A percentile compares a stretch with the other conserved stretches of the same genome.
These are phyloP conservation scores for Fusarium sp. DNA, from an alignment of 2,329 filamentous ascomycete genomes.

Conservation along the genomic window DNA sequence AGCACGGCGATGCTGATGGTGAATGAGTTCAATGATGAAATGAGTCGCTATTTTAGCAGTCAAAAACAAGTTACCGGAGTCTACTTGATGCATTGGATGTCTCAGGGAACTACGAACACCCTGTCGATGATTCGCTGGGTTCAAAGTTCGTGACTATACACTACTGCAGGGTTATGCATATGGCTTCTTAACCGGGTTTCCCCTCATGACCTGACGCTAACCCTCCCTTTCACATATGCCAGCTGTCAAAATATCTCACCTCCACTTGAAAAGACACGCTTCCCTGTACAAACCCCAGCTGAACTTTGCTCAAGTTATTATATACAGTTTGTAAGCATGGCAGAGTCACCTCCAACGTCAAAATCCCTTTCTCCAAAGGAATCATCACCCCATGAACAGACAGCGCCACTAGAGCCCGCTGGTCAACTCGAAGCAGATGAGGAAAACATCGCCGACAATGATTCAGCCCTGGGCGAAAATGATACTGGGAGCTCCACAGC, in stretches of 20 bases:
- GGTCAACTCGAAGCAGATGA: conserved; percentile 11
- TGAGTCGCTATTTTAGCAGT: background rate
- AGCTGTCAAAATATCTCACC: background rate
- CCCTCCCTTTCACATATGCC: background rate
- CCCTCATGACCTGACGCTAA: background rate
- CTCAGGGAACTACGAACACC: background rate
- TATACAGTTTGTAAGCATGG: background rate
- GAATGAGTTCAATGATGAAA: background rate
- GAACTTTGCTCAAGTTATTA: background rate
- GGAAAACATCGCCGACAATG: background rate
- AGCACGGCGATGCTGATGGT: background rate
- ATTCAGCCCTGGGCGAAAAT: background rate
- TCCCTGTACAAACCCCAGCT: background rate
- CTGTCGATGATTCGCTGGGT: background rate
- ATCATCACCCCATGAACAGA: background rate
- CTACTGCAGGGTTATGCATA: background rate
- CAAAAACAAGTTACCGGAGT: background rate
- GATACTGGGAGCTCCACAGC: conserved; percentile 20
- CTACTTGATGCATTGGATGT: background rate
- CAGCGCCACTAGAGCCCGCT: background rate
- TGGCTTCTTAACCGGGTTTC: background rate
- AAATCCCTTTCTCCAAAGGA: background rate
- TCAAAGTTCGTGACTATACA: background rate
- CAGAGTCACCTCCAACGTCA: background rate
- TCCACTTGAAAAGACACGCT: background rate